Evolutionary conservation across 2,329 filamentous ascomycete species (phyloP), one percentile per base, ranked within the genome.

Genomic region (Colletotrichum higginsianum): DNA sequence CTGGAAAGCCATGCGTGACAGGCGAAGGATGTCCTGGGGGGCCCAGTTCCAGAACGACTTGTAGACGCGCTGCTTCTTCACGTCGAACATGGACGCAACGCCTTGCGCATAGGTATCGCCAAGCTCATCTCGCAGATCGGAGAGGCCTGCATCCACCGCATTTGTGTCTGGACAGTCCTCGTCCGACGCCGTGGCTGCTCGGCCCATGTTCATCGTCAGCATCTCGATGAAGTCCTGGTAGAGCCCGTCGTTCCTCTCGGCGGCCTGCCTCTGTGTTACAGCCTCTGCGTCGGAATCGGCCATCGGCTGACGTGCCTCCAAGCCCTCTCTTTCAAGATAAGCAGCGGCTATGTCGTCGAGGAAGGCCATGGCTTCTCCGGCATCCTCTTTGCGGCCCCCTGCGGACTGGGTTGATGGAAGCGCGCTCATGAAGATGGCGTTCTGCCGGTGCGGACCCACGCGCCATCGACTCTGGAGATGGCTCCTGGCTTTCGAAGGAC

Each of bases 11-110:
- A 68, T 30, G 11, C 49, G 42, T 8, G 52, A 68, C 7, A 68
- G 18, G 0, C 57, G 26, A 6, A 40, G 50, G 3, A 68, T 38
- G 82, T 99, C 96, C 81, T 98, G 96, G 60, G 96, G 92, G 73
- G 94, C 96, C 96, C 96, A 99, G 82, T 99, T 99, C 96, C 96
- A 99, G 0, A 94, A 97, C 0, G 96, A 98, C 82, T 99, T 96
- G 84, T 98, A 99, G 8, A 96, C 91, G 79, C 96, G 93, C 40
- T 96, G 95, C 83, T 99, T 99, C 74, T 98, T 90, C 5, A 94
- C 86, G 79, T 93, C 97, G 84, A 99, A 99, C 16, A 94, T 92
- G 8, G 96, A 96, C 82, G 97, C 94, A 75, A 99, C 98, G 60
- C 96, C 96, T 35, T 93, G 87, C 21, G 96, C 96, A 79, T 98